phyloP scores from a whole-genome alignment of 495 filamentous ascomycete species.

The Tuber magnatum region DNA sequence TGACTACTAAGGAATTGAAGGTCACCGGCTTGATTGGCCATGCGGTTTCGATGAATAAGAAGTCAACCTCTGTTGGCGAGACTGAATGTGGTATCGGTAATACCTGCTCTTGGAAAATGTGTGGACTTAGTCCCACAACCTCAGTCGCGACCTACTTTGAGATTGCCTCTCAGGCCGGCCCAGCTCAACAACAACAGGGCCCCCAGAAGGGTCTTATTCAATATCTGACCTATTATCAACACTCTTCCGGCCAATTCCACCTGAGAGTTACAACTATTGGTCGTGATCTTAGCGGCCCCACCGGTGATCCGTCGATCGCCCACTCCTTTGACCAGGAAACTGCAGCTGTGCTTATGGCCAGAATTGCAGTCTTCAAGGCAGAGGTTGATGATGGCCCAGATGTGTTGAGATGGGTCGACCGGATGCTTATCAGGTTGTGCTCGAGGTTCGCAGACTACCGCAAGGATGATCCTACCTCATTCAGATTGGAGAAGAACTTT shows the following conservation, averaged over 20 bases:
- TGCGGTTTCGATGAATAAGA: constrained; percentile 94
- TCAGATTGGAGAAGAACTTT: constrained; percentile 98
- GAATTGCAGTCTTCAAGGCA: constrained; percentile 97
- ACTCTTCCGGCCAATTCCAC: constrained; percentile 92
- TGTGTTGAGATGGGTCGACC: constrained; percentile 95
- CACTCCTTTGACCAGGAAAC: constrained; percentile 99
- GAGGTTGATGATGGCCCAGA: constrained; percentile 99
- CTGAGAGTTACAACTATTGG: constrained; percentile 91
- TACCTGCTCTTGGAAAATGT: constrained; percentile 99
- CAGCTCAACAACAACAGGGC: constrained; percentile 74
- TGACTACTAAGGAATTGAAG: constrained; percentile 97
- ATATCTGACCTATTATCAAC: constrained; percentile 98
- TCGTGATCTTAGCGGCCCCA: constrained; percentile 83
- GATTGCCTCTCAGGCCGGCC: constrained; percentile 87
- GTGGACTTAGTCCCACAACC: constrained; percentile 85
- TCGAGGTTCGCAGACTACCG: constrained; percentile 96
- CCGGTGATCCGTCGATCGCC: constrained; percentile 92
- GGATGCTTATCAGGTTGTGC: constrained; percentile 96
- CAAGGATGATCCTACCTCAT: constrained; percentile 96
- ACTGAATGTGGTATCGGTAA: constrained; percentile 98
- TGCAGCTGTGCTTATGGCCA: constrained; percentile 93
- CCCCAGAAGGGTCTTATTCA: constrained; percentile 95
- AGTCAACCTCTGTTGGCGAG: constrained; percentile 92
- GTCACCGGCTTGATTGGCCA: constrained; percentile 97
- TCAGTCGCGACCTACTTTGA: constrained; percentile 98